These are phyloP conservation scores for Globisporangium middletonii DNA, from an alignment of 352 stramenopile species.

Conservation along the genomic window DNA sequence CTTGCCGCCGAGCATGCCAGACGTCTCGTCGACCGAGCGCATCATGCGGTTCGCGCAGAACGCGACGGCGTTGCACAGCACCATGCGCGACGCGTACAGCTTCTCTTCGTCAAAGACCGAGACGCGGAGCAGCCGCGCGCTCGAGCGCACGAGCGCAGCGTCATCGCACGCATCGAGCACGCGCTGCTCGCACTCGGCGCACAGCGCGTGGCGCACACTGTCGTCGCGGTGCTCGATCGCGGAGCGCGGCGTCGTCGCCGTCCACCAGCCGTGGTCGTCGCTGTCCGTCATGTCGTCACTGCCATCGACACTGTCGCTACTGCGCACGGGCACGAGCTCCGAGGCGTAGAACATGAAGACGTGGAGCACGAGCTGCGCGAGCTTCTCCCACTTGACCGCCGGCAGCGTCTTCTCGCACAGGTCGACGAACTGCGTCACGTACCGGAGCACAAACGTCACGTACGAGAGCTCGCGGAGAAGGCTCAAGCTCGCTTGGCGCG, in stretches of 20 bases:
- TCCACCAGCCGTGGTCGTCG: slow-evolving; percentile 55
- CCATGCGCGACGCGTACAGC: slow-evolving; percentile 74
- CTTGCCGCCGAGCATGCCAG: slow-evolving; percentile 21
- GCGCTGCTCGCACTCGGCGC: slow-evolving; percentile 34
- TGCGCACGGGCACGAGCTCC: slow-evolving; percentile 36
- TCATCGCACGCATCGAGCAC: slow-evolving; percentile 37
- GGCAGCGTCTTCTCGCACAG: slow-evolving; percentile 57
- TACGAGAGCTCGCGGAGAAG: slow-evolving; percentile 69
- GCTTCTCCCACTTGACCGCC: slow-evolving; percentile 68
- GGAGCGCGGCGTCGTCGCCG: slow-evolving; percentile 22
- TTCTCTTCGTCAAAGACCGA: slow-evolving; percentile 76
- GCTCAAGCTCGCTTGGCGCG: slow-evolving; percentile 35
- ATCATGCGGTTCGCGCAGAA: slow-evolving; percentile 76
- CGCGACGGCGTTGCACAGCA: slow-evolving; percentile 67
- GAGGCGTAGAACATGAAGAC: slow-evolving; percentile 59
- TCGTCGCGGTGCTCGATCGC: slow-evolving; percentile 56
- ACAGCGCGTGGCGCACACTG: slow-evolving; percentile 25
- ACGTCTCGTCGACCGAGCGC: slow-evolving; percentile 36
- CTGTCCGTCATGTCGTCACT: slow-evolving; percentile 27
- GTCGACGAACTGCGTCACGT: slow-evolving; percentile 67
- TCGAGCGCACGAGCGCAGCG: slow-evolving; percentile 8
- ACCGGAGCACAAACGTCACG: slow-evolving; percentile 77
- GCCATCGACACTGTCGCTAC: not conserved
- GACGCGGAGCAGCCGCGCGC: slow-evolving; percentile 37
- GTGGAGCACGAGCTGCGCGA: slow-evolving; percentile 60